Evolutionary conservation across 2,329 filamentous ascomycete species (phyloP), one percentile per base, ranked within the genome.

Genomic region (Phaeosphaeriaceae sp.): DNA sequence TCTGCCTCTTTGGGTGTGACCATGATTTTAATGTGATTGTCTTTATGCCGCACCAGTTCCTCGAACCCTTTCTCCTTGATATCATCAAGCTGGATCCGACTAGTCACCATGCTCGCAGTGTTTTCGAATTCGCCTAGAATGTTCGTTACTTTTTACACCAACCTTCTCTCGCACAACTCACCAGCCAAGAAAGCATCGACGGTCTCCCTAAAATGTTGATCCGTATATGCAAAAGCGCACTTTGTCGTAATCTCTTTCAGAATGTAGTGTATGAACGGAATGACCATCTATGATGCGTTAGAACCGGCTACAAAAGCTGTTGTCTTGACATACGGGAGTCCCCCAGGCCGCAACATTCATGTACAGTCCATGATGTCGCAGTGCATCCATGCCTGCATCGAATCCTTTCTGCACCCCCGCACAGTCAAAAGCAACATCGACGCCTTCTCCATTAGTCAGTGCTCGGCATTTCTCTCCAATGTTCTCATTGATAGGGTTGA

Each of bases 21-120:
- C 50, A 78, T 48, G 40, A 77, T 77, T 61, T 77, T 78, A 31
- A 78, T 68, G 50, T 77, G 74, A 6, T 74, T 50, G 51, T 77
- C 70, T 51, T 72, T 76, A 51, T 75, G 68, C 22, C 52, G 63
- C 13, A 74, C 54, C 4, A 78, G 61, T 51, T 72, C 67, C 10
- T 75, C 68, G 48, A 76, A 74, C 1, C 74, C 75, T 33, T 73
- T 71, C 27, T 54, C 51, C 0, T 62, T 57, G n/a, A 75, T 65
- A 46, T 77, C 72, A 25, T 76, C 68, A 44, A 78, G 61, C 36
- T 68, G 57, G 31, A 78, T 75, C 7, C 69, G 62, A 41, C 69
- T 67, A 1, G 74, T 76, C 17, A 78, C 58, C 70, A 78, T 73
- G 10, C 64, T 65, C 41, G 74, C 71, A 9, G 70, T 46, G 3